Evolutionary conservation across 495 filamentous ascomycete genomes (phyloP), one percentile per base, ranked within the genome.

Genomic region (Daldinia vernicosa): DNA sequence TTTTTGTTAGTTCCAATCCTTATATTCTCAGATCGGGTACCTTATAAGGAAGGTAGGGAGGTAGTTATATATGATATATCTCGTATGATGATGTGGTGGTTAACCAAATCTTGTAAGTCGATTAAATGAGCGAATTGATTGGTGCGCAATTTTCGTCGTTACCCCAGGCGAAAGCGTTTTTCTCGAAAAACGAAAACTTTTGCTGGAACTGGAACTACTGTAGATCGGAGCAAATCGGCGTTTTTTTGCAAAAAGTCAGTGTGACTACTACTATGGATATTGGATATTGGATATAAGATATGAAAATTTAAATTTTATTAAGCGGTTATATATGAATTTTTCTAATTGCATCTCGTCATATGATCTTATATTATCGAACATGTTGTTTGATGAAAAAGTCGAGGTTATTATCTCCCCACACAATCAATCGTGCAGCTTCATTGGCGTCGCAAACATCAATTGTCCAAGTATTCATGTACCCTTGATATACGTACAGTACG

Each of bases 171-270:
- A 30, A 30, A 35, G 30, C 9, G 47, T 54, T 19, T 19, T 43
- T 56, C 39, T 19, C 5, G 40, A 66, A 66, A 66, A 66, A 14
- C 5, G 40, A 66, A 66, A 66, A 66, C 54, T 52, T 59, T 66
- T 66, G 40, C 54, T 35, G 22, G 54, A 39, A 30, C 54, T 35
- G 22, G 54, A 39, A 30, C 63, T 66, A 52, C 12, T 52, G 14
- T 52, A 60, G 30, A 60, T 60, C 63, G 63, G 63, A 59, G 54
- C 55, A 60, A 60, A 66, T 22, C 63, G 63, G 63, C 54, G 55
- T 11, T 54, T 33, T 30, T 40, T 47, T 52, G 47, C n/a, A 55
- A n/a, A 9, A 47, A 47, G 12, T 47, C 15, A 55, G 4, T 55
- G 15, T 43, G 35, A 55, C 33, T 63, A 32, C 11, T 35, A 33